Conservation (phyloP, 2,329 filamentous ascomycete genomes). For the Madurella fahalii region DNA sequence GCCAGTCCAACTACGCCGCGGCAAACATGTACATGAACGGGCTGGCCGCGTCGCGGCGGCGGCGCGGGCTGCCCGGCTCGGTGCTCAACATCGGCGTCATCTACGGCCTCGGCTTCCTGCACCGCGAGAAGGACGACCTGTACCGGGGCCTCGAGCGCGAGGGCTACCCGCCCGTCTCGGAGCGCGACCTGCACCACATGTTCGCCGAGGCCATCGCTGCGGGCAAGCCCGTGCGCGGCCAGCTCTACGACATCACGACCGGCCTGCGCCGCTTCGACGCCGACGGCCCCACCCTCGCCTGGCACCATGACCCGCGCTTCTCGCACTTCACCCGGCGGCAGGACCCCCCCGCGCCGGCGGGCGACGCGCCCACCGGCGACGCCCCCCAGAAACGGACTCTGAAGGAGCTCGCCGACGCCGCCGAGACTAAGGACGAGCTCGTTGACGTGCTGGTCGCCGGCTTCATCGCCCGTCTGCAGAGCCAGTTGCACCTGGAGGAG, state of each 20-base stretch:
- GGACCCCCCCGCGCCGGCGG: slow-evolving; percentile 2
- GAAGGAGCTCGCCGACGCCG: slow-evolving; percentile 28
- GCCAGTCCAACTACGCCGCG: slow-evolving; percentile 43
- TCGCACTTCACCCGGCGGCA: slow-evolving; percentile 34
- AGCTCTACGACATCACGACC: slow-evolving; percentile 36
- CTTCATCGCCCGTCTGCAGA: slow-evolving; percentile 30
- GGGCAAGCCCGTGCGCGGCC: slow-evolving; percentile 31
- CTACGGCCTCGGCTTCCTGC: slow-evolving; percentile 42
- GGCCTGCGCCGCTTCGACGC: slow-evolving; percentile 38
- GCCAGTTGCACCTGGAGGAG: slow-evolving; percentile 31
- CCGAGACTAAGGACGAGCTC: slow-evolving; percentile 23
- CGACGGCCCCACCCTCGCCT: slow-evolving; percentile 33
- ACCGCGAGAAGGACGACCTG: slow-evolving; percentile 37
- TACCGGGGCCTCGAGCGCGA: slow-evolving; percentile 41
- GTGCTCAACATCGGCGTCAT: slow-evolving; percentile 45
- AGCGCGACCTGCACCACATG: slow-evolving; percentile 48
- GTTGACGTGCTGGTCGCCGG: slow-evolving; percentile 26
- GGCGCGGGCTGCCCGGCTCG: slow-evolving; percentile 34
- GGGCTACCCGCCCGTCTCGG: slow-evolving; percentile 46
- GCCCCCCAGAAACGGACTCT: slow-evolving; percentile 21
- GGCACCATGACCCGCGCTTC: slow-evolving; percentile 43
- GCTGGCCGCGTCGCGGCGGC: slow-evolving; percentile 35
- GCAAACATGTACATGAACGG: slow-evolving; percentile 48
- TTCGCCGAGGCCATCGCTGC: slow-evolving; percentile 48
- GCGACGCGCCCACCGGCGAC: not conserved